Percentiles rank a stretch among this genome's conserved stretches.
Conservation (phyloP, 345 rosid genomes). For the Aquilaria malaccensis region DNA sequence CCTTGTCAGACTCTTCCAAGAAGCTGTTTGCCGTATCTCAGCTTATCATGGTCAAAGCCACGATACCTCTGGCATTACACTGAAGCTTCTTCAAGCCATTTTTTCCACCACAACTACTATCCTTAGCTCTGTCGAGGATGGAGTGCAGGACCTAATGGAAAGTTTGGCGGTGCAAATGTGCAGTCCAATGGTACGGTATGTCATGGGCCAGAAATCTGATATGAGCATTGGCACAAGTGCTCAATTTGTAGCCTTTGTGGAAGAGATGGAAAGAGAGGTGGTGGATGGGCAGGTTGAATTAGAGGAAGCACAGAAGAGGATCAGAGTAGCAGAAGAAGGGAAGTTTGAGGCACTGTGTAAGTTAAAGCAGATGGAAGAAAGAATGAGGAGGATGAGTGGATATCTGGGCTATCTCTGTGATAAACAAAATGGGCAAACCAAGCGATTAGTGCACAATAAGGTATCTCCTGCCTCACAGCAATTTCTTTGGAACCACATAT, state of each 20-base stretch:
- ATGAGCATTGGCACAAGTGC: conserved; percentile 37
- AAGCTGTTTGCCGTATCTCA: conserved; percentile 22
- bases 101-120: conserved; percentile 29
- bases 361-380: conserved; percentile 37
- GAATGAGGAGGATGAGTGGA: conserved; percentile 27
- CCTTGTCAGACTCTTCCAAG: conserved; percentile 34
- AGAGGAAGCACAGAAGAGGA: conserved; percentile 38
- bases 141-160: conserved; percentile 38
- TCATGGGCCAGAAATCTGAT: conserved; percentile 37
- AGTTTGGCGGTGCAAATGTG: conserved; percentile 42
- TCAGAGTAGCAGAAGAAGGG: conserved; percentile 38
- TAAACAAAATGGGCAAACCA: conserved; percentile 16
- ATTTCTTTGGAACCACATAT: too few species aligned
- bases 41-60: conserved; percentile 28
- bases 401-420: conserved; percentile 15
- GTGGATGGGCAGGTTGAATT: conserved; percentile 33
- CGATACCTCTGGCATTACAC: conserved; percentile 25
- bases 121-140: conserved; percentile 41
- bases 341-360: conserved; percentile 33
- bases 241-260: conserved; percentile 32
- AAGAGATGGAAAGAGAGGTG: conserved; percentile 40
- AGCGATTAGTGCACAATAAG: conserved; percentile 10
- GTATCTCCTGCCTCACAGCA: conserved; percentile 3
- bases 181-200: conserved; percentile 50
- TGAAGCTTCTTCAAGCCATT: conserved; percentile 35